A percentile compares a stretch with the other conserved stretches of the same genome.
These are phyloP conservation scores for Gynochthodes officinalis DNA, from an alignment of 257 asterid species.

Conservation along the genomic window DNA sequence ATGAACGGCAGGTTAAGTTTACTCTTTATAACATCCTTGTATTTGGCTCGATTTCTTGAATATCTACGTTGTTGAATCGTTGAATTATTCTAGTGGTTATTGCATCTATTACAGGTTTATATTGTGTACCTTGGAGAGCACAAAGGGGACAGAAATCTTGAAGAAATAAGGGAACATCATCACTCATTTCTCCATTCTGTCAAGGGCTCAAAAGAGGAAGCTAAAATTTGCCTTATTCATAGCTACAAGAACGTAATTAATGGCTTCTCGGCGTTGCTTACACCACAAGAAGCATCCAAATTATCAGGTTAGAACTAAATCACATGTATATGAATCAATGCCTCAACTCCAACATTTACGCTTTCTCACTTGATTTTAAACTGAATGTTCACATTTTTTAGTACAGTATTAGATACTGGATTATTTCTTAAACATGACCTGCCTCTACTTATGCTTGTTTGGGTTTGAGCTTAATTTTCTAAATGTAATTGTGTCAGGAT, in stretches of 20 bases:
- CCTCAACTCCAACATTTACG: too few relatives aligned
- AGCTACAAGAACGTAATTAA: conserved; percentile 46
- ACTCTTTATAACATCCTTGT: not conserved
- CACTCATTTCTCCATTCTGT: conserved; percentile 30
- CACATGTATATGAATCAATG: too few relatives aligned
- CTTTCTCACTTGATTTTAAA: too few relatives aligned
- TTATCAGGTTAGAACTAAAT: conserved; percentile 28
- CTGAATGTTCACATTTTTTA: too few relatives aligned
- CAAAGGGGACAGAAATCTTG: conserved; percentile 23
- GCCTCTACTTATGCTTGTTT: too few relatives aligned
- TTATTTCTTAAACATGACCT: too few relatives aligned
- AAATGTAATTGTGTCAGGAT: too few relatives aligned
- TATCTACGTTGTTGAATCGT: too few relatives aligned
- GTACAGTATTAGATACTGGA: too few relatives aligned
- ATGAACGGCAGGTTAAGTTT: not conserved
- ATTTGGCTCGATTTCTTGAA: not conserved
- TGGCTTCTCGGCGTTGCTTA: conserved; percentile 57
- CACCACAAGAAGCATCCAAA: conserved; percentile 39
- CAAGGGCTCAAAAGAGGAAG: conserved; percentile 42
- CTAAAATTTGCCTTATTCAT: conserved; percentile 32
- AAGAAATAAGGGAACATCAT: conserved; percentile 37
- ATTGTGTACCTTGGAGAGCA: conserved; percentile 49
- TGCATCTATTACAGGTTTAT: conserved; percentile 25
- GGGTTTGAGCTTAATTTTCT: too few relatives aligned
- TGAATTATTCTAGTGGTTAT: not conserved